A percentile compares a stretch with the other conserved stretches of the same genome.
These are phyloP conservation scores for Aspergillus clavatus DNA, from an alignment of 2,329 filamentous ascomycete genomes.

Conservation along the genomic window DNA sequence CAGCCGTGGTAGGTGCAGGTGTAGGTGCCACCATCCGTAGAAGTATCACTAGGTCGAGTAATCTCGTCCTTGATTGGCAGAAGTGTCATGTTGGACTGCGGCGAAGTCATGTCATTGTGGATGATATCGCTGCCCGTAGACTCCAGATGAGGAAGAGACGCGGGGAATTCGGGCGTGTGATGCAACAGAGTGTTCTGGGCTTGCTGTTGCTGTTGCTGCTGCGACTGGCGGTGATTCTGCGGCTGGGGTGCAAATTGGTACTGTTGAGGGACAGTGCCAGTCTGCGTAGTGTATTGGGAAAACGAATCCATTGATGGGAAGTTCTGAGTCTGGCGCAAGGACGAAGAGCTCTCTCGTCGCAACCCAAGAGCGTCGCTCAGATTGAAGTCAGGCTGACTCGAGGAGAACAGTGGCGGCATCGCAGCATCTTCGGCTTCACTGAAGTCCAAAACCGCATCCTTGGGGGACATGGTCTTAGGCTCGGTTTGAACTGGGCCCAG, in stretches of 20 bases:
- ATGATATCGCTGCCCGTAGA: constrained; percentile 53
- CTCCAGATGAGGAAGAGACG: constrained; percentile 57
- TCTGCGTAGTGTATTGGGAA: constrained; percentile 38
- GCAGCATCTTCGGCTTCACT: constrained; percentile 64
- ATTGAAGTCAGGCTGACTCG: constrained; percentile 51
- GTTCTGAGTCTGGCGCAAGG: constrained; percentile 32
- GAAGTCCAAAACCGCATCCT: constrained; percentile 85
- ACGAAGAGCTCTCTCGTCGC: constrained; percentile 33
- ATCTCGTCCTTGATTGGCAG: constrained; percentile 33
- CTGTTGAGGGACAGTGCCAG: constrained; percentile 47
- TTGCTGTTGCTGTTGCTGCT: constrained; percentile 22
- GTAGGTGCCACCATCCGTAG: constrained; percentile 81
- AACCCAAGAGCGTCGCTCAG: constrained; percentile 36
- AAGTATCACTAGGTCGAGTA: constrained; percentile 58
- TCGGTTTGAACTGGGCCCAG: constrained; percentile 36
- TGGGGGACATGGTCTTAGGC: constrained; percentile 88
- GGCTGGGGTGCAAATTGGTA: constrained; percentile 42
- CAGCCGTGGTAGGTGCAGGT: constrained; percentile 96
- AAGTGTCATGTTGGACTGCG: constrained; percentile 30
- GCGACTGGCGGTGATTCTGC: constrained; percentile 19
- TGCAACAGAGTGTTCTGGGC: constrained; percentile 34
- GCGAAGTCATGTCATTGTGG: constrained; percentile 31
- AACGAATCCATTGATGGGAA: constrained; percentile 42
- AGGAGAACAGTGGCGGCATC: constrained; percentile 66
- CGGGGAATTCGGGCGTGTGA: constrained; percentile 54